Base-by-base conservation (phyloP, 2,329 filamentous ascomycete genomes). In the Dactylellina cionopaga region DNA sequence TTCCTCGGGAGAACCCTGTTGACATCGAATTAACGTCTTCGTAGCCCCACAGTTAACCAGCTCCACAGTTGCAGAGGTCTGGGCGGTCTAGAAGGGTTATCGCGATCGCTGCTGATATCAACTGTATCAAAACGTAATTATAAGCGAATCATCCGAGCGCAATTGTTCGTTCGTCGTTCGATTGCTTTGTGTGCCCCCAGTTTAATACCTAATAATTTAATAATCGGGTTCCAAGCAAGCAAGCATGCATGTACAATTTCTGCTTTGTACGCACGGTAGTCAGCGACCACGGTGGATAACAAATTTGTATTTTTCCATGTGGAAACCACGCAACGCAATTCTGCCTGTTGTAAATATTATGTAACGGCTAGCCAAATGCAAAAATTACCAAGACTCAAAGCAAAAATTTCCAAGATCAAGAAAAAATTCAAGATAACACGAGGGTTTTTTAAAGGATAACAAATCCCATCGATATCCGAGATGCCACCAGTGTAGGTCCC, bases 31-130 rank as follows among this genome's bases (percentile, higher is more conserved):
- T 55, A 54, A 59, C 44, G 31, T 62, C 51, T 27, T 55, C 47
- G 47, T 54, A 37, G 65, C 55, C 56, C 65, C 65, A 70, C 65
- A 70, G 17, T n/a, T n/a, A n/a, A n/a, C n/a, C 29, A 7, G 47
- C 49, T 41, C 65, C 47, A 63, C 65, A 39, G 29, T n/a, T n/a
- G n/a, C n/a, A n/a, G n/a, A n/a, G 37, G n/a, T 46, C 56, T 31
- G 22, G 65, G 46, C 46, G 39, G 63, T 59, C 54, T 52, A 49
- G 62, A 66, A 58, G 25, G 27, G 27, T 56, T 66, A 52, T 68
- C 63, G 63, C 63, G 54, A 68, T 60, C 44, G 39, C 19, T 55
- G 35, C 1, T 46, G 43, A 44, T 52, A 68, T 58, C 31, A 56
- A 39, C 39, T 47, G 49, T 62, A 62, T 63, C 59, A 19, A 54